Evolutionary conservation across 805 yeast genomes (phyloP), one percentile per base, ranked within the genome.

Genomic region (Metschnikowia peoriensis): DNA sequence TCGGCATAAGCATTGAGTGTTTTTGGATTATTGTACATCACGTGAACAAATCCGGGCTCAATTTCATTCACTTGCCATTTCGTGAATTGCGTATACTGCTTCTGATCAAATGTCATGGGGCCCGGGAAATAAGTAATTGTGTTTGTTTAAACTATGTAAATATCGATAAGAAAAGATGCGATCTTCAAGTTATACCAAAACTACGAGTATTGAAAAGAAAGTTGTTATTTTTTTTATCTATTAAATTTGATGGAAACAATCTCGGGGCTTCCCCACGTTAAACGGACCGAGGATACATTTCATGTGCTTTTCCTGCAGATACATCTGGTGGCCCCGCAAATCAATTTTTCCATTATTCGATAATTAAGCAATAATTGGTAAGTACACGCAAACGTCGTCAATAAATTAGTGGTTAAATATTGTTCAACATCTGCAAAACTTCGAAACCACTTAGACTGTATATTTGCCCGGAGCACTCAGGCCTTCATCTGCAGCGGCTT

Each of bases 21-120:
- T 58, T 75, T 70, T 5, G 89, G 87, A 51, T 88, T 79, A 66
- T 85, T 82, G 67, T 85, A 70, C 62, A 82, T 78, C 17, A 88
- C 78, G 51, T 82, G 85, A 28, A 77, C 72, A 22, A 86, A 77
- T 4, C 77, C 80, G 27, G 73, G 70, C 42, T 68, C 73, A 32
- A 80, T 70, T 49, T 72, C 73, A 16, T 68, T 56, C 7, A 80
- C 80, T n/a, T 66, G 56, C 63, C 68, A 74, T 28, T 66, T 55
- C 7, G 28, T 9, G 48, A 49, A 51, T 38, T 55, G 53, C 7
- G 45, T 34, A 34, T 49, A 56, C 3, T 6, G n/a, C 7, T 51
- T 34, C 28, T 17, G 28, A 27, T 51, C 38, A 29, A 52, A 51
- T 6, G 46, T 28, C 61, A 58, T 58, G 11, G 28, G 38, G 29